Conservation (phyloP, 495 filamentous ascomycete genomes). For the Penicillium riverlandense region DNA sequence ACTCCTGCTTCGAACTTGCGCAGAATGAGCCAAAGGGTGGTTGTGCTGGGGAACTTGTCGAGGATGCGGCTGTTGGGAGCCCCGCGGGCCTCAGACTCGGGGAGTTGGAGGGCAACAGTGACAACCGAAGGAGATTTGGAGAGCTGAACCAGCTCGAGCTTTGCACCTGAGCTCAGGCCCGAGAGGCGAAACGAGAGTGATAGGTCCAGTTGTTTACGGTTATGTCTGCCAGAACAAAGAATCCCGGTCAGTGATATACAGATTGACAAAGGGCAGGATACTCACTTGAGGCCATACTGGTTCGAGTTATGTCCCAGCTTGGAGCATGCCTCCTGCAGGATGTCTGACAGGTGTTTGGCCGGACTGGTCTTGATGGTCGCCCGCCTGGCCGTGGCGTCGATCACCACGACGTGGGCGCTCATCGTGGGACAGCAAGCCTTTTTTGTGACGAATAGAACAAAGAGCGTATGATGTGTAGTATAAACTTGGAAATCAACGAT, state of each 20-base stretch:
- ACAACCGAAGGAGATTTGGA: constrained; percentile 78
- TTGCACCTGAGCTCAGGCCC: constrained; percentile 77
- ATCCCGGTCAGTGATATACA: constrained; percentile 4
- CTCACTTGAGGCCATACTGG: constrained; percentile 76
- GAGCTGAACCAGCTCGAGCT: constrained; percentile 81
- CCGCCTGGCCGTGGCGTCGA: constrained; percentile 66
- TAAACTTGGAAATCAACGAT: too few species aligned
- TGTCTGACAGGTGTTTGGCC: constrained; percentile 68
- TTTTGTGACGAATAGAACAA: too few species aligned
- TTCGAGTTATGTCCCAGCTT: constrained; percentile 67
- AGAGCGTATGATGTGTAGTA: too few species aligned
- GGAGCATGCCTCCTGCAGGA: constrained; percentile 76
- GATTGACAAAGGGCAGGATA: not conserved
- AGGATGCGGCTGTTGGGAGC: constrained; percentile 55
- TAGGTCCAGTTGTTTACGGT: constrained; percentile 76
- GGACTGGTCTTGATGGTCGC: constrained; percentile 79
- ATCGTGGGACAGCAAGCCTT: constrained; percentile 33
- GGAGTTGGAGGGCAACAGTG: constrained; percentile 76
- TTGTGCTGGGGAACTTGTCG: constrained; percentile 78
- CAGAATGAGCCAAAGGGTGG: constrained; percentile 78
- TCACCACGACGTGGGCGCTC: constrained; percentile 84
- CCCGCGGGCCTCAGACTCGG: constrained; percentile 52
- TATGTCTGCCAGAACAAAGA: constrained; percentile 46
- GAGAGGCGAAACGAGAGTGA: constrained; percentile 80
- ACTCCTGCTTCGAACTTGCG: constrained; percentile 76